Conservation (phyloP, 495 filamentous ascomycete genomes). For the Neurospora terricola region DNA sequence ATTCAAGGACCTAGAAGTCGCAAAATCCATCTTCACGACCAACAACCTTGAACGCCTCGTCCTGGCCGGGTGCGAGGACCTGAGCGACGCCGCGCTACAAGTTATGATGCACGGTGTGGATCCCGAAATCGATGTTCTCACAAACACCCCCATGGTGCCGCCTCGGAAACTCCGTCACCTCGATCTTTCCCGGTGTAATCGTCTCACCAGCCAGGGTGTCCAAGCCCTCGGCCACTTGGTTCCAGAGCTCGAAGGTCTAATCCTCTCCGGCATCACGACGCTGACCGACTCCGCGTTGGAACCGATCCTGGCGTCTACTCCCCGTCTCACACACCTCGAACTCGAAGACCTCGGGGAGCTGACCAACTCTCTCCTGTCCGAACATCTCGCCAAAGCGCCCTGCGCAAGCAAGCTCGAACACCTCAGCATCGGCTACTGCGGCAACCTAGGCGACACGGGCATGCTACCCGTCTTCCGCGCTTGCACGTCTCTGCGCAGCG, state of each 20-base stretch:
- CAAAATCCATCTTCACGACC: conserved; percentile 59
- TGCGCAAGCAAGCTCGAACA: conserved; percentile 63
- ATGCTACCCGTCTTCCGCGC: conserved; percentile 74
- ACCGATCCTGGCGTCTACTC: conserved; percentile 62
- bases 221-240: conserved; percentile 59
- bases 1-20: conserved; percentile 61
- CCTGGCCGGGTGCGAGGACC: conserved; percentile 62
- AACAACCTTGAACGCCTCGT: conserved; percentile 77
- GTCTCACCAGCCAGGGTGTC: conserved; percentile 62
- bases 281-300: conserved; percentile 66
- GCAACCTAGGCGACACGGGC: conserved; percentile 70
- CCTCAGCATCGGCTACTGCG: conserved; percentile 83
- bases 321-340: conserved; percentile 75
- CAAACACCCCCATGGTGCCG: conserved; percentile 63
- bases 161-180: conserved; percentile 74
- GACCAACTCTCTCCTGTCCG: conserved; percentile 61
- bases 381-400: conserved; percentile 60
- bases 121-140: conserved; percentile 69
- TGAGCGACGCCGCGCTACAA: conserved; percentile 62
- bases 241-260: conserved; percentile 71
- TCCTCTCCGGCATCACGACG: conserved; percentile 59
- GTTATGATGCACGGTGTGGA: conserved; percentile 63
- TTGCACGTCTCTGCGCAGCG: conserved; percentile 55
- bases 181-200: conserved; percentile 69
- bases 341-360: conserved; percentile 74